These are phyloP conservation scores for Lachnellula subtilissima DNA, from an alignment of 2,329 filamentous ascomycete genomes.

Conservation along the genomic window DNA sequence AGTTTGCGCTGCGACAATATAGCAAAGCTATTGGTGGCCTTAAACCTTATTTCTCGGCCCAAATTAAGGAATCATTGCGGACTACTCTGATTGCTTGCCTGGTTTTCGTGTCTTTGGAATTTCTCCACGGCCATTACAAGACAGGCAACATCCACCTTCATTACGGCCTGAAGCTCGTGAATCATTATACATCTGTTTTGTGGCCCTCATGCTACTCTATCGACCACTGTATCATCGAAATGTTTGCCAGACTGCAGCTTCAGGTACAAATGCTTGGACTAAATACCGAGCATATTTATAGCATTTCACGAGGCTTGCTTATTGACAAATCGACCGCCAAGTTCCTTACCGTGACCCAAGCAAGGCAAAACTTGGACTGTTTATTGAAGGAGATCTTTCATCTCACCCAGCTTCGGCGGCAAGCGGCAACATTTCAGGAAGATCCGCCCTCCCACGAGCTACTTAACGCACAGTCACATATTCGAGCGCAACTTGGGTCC, in stretches of 20 bases:
- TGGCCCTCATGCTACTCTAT: slow-evolving; percentile 25
- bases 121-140: slow-evolving; percentile 15
- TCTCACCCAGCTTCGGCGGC: slow-evolving; percentile 10
- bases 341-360: slow-evolving; percentile 24
- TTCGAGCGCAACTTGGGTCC: slow-evolving; percentile 1
- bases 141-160: slow-evolving; percentile 20
- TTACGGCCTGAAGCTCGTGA: slow-evolving; percentile 20
- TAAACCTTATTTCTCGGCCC: slow-evolving; percentile 33
- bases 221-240: slow-evolving; percentile 42
- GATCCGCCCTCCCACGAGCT: neutral
- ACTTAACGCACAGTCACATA: slow-evolving; percentile 3
- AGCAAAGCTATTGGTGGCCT: slow-evolving; percentile 44
- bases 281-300: slow-evolving; percentile 12
- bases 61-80: slow-evolving; percentile 12
- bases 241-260: slow-evolving; percentile 33
- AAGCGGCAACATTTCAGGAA: neutral
- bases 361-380: slow-evolving; percentile 19
- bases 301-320: slow-evolving; percentile 7
- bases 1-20: slow-evolving; percentile 44
- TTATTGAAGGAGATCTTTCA: slow-evolving; percentile 15
- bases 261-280: slow-evolving; percentile 30
- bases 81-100: slow-evolving; percentile 22
- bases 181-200: slow-evolving; percentile 3
- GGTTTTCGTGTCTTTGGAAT: slow-evolving; percentile 22
- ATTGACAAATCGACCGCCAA: slow-evolving; percentile 8